Evolutionary conservation across 176 grass and related monocot genomes (phyloP), one percentile per base, ranked within the genome.

Genomic region (Phragmites australis): DNA sequence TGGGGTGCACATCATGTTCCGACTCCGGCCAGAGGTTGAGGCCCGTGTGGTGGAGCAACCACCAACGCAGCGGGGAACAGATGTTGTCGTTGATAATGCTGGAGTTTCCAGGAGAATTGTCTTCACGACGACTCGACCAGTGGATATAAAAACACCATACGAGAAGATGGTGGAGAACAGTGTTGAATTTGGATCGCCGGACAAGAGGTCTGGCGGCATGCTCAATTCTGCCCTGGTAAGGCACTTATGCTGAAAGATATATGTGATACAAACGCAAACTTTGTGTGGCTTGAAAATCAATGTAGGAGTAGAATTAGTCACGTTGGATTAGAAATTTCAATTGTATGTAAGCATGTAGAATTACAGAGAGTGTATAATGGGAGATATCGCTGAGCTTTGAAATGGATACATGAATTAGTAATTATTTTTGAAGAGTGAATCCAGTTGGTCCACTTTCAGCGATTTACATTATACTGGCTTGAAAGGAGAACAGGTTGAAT

Each of bases 151-250:
- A 76, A 91, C 97, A 14, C 97, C 97, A 12, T 99, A 99, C 13
- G 97, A 99, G 78, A 99, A 99, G 88, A 99, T 99, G 97, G 78
- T 95, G 53, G 97, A 96, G 44, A 99, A 99, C 41, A 90, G 66
- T 42, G 97, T 99, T 42, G 97, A 99, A 67, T 99, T 99, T 75
- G 97, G 97, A 3, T 99, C 97, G 1, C 97, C 97, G 2, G 97
- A 99, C 59, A 99, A 84, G 78, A 88, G 88, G 76, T 91, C 92
- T 1, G 90, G 93, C 3, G 93, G 97, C 54, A 91, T 99, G 84
- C 86, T 92, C 86, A 99, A 99, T 84, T 89, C 90, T 34, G 97
- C 89, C 27, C 64, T 99, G 93, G 97, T 99, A 90, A 90, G 84
- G 9, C 50, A 66, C 41, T 68, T 62, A 6, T 56, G 6, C 34